Conservation (phyloP, 371 early-diverging fungal species). For the Syncephalastrum racemosum region DNA sequence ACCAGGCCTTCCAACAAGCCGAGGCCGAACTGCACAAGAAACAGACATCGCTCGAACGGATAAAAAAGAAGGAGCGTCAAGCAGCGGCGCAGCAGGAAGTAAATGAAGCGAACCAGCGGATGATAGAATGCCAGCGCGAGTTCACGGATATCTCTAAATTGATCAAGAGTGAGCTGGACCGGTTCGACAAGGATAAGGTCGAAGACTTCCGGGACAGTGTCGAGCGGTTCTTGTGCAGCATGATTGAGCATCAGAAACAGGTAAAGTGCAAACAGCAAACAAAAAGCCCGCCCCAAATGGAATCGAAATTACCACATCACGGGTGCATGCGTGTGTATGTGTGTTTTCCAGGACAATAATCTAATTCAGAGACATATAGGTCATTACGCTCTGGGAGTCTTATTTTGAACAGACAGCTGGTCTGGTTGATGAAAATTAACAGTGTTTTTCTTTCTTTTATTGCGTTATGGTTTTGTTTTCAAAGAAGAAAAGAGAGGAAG, state of each 20-base stretch:
- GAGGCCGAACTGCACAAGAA: constrained; percentile 68
- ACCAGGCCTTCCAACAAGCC: constrained; percentile 69
- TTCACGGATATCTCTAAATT: constrained; percentile 74
- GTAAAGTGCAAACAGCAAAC: constrained; percentile 28
- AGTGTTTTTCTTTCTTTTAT: constrained; percentile 1
- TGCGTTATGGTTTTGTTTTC: neutral
- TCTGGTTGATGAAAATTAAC: constrained; percentile 22
- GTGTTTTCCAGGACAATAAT: neutral
- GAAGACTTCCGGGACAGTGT: constrained; percentile 79
- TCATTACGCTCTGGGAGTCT: constrained; percentile 69
- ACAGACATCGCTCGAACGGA: constrained; percentile 56
- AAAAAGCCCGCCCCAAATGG: neutral
- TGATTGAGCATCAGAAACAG: constrained; percentile 85
- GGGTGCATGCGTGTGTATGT: neutral
- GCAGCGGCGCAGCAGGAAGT: constrained; percentile 65
- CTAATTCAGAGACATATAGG: constrained; percentile 19
- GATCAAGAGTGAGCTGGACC: constrained; percentile 76
- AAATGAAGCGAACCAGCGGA: constrained; percentile 59
- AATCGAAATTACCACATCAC: neutral
- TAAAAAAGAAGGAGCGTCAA: constrained; percentile 63
- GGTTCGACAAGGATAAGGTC: constrained; percentile 85
- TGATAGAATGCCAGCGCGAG: constrained; percentile 55
- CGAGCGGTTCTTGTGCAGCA: constrained; percentile 70
- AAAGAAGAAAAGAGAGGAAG: too few species aligned
- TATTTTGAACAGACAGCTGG: constrained; percentile 56